phyloP scores from a whole-genome alignment of 495 filamentous ascomycete species.

The Neurospora discreta region DNA sequence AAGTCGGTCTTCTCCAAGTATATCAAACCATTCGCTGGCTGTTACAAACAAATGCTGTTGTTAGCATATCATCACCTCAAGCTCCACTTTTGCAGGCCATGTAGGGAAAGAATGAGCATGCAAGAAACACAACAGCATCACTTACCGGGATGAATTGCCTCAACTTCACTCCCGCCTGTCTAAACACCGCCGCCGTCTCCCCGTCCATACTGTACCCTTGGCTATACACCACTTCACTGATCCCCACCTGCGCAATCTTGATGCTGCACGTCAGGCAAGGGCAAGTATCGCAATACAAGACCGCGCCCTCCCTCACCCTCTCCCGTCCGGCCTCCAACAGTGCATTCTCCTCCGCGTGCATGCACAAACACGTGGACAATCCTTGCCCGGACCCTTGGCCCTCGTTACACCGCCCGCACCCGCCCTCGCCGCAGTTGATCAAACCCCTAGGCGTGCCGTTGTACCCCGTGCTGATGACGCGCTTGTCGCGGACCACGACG shows the following conservation, averaged over 20 bases:
- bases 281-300: conserved; percentile 93
- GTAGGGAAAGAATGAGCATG: neutral
- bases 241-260: conserved; percentile 93
- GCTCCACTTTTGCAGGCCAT: neutral
- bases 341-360: conserved; percentile 97
- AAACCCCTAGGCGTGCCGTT: conserved; percentile 87
- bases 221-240: conserved; percentile 87
- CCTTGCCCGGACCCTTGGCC: conserved; percentile 56
- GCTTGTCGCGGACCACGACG: conserved; percentile 78
- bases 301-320: conserved; percentile 66
- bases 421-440: conserved; percentile 84
- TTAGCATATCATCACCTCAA: conserved; percentile 5
- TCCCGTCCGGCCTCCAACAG: conserved; percentile 88
- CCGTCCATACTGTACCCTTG: conserved; percentile 89
- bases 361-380: conserved; percentile 78
- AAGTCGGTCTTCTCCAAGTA: conserved; percentile 33
- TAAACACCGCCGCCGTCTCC: conserved; percentile 69
- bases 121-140: conserved; percentile 6
- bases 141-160: conserved; percentile 75
- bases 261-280: conserved; percentile 97
- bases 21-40: conserved; percentile 44
- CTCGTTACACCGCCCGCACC: conserved; percentile 77
- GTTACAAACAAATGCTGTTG: neutral
- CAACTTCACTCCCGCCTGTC: conserved; percentile 62
- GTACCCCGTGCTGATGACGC: conserved; percentile 94